These are phyloP conservation scores for Cryptococcus sp. DNA, from an alignment of 1,284 basidiomycete genomes.

Conservation along the genomic window DNA sequence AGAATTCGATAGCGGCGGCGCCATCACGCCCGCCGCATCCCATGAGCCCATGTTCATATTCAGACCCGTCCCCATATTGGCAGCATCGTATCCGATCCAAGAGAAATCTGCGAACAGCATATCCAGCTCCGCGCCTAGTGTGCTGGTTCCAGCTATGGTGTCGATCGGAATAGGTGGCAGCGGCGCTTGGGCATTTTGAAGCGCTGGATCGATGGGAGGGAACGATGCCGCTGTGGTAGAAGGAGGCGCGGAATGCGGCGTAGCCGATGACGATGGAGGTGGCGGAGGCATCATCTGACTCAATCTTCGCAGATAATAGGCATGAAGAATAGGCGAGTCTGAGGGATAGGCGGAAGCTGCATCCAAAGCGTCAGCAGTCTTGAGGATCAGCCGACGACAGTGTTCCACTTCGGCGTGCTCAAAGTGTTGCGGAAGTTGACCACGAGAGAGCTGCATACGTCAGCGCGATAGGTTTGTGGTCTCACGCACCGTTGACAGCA, in stretches of 20 bases:
- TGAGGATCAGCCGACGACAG: conserved; percentile 36
- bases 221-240: neutral
- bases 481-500: conserved; percentile 33
- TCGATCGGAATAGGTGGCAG: conserved; percentile 8
- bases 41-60: too few relatives aligned
- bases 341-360: conserved; percentile 30
- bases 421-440: conserved; percentile 37
- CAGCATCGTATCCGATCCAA: conserved; percentile 29
- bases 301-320: conserved; percentile 35
- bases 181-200: conserved; percentile 3
- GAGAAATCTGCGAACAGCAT: conserved; percentile 32
- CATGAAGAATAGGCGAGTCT: conserved; percentile 39
- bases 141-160: conserved; percentile 7
- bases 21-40: neutral
- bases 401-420: conserved; percentile 36
- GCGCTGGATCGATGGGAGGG: conserved; percentile 6
- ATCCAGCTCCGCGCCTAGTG: conserved; percentile 28
- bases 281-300: conserved; percentile 17
- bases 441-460: conserved; percentile 18
- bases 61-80: too few relatives aligned
- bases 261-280: conserved; percentile 1
- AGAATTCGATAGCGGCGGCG: neutral
- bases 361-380: conserved; percentile 33
- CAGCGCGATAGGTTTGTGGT: neutral
- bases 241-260: neutral